Evolutionary conservation across 306 rosid genomes (phyloP).

Genomic region (Hippophae gyantsensis): DNA sequence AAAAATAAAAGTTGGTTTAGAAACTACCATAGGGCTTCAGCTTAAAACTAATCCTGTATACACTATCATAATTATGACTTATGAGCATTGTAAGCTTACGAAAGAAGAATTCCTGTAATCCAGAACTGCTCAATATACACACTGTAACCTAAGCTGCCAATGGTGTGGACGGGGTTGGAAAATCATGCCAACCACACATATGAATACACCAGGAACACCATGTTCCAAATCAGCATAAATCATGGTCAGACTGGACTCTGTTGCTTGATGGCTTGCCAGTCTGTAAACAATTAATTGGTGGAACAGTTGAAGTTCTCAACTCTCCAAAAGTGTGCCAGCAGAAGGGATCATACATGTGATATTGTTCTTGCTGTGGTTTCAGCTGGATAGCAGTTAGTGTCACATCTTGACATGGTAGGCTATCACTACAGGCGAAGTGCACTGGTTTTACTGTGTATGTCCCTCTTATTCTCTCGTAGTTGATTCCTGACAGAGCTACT

Average conservation of each 20-base stretch:
- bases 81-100: slow-evolving; percentile 19
- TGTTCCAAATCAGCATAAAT: slow-evolving; percentile 38
- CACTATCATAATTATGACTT: slow-evolving; percentile 22
- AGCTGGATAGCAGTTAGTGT: slow-evolving; percentile 56
- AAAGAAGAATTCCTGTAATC: slow-evolving; percentile 33
- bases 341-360: slow-evolving; percentile 43
- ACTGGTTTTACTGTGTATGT: slow-evolving; percentile 47
- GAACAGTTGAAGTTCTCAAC: slow-evolving; percentile 63
- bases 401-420: slow-evolving; percentile 50
- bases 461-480: slow-evolving; percentile 47
- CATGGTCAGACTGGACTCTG: slow-evolving; percentile 61
- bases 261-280: slow-evolving; percentile 79
- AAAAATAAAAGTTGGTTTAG: slow-evolving; percentile 23
- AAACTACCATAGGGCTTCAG: slow-evolving; percentile 25
- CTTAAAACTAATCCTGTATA: slow-evolving; percentile 34
- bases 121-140: slow-evolving; percentile 36
- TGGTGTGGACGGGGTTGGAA: slow-evolving; percentile 46
- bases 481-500: slow-evolving; percentile 55
- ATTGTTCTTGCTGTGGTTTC: slow-evolving; percentile 19
- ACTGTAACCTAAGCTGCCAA: slow-evolving; percentile 31
- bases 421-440: slow-evolving; percentile 75
- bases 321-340: slow-evolving; percentile 95
- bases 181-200: slow-evolving; percentile 45
- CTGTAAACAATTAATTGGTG: slow-evolving; percentile 75
- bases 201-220: slow-evolving; percentile 22